These are phyloP conservation scores for Pezicula radicicola DNA, from an alignment of 2,329 filamentous ascomycete genomes.

Conservation along the genomic window DNA sequence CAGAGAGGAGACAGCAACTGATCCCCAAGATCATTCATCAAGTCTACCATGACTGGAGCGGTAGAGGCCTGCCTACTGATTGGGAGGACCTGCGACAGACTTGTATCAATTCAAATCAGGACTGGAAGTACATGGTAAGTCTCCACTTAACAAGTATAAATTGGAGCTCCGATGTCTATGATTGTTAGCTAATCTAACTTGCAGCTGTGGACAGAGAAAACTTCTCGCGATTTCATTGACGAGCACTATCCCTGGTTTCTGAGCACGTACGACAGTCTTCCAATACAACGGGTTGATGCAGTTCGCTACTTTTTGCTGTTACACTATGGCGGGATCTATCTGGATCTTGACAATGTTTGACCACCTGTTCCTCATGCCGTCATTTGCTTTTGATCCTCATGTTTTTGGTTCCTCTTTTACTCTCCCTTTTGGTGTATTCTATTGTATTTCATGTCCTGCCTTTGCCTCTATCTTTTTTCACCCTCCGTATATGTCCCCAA, in stretches of 20 bases:
- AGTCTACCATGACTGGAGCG: slow-evolving; percentile 36
- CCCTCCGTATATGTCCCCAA: neutral
- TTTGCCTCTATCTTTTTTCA: neutral
- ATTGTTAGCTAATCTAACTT: neutral
- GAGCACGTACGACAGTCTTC: slow-evolving; percentile 66
- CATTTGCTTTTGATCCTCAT: neutral
- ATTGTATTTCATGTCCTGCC: neutral
- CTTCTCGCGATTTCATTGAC: slow-evolving; percentile 64
- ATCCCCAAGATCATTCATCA: slow-evolving; percentile 77
- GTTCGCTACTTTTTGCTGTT: slow-evolving; percentile 73
- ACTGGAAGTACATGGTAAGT: slow-evolving; percentile 70
- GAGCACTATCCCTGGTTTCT: slow-evolving; percentile 71
- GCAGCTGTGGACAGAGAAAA: slow-evolving; percentile 70
- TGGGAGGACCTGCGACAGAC: slow-evolving; percentile 65
- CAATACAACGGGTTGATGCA: slow-evolving; percentile 68
- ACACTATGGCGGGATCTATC: slow-evolving; percentile 71
- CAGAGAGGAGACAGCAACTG: slow-evolving; percentile 49
- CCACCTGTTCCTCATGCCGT: neutral
- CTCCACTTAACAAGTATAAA: slow-evolving; percentile 13
- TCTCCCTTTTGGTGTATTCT: neutral
- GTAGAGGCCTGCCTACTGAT: slow-evolving; percentile 61
- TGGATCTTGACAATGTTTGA: slow-evolving; percentile 60
- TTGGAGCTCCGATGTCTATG: neutral
- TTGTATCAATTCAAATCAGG: slow-evolving; percentile 64
- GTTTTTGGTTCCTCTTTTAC: neutral